Percentiles rank a stretch among this genome's conserved stretches.
Evolutionary conservation across 2,329 filamentous ascomycete species (phyloP).

Genomic region (Aspergillus tanneri): DNA sequence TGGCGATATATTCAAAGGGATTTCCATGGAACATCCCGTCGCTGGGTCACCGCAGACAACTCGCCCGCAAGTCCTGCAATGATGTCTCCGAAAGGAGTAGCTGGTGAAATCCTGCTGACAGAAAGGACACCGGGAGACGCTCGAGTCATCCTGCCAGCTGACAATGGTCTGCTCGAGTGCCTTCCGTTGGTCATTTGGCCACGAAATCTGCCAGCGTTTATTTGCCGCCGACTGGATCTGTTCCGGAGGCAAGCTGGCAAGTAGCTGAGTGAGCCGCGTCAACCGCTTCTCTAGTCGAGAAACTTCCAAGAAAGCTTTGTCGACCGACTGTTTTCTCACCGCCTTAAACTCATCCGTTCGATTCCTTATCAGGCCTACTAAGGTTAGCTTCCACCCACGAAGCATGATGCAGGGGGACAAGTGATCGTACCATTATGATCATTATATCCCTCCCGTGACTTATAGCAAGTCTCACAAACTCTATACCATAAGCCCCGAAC

Average conservation of each 20-base stretch:
- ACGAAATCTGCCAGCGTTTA: constrained; percentile 54
- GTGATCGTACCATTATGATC: constrained; percentile 69
- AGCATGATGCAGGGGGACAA: background rate
- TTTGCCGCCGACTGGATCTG: constrained; percentile 53
- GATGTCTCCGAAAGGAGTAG: constrained; percentile 89
- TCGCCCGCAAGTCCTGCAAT: constrained; percentile 88
- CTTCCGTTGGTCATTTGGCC: constrained; percentile 74
- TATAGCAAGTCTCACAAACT: constrained; percentile 99
- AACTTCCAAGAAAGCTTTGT: constrained; percentile 82
- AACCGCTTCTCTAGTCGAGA: constrained; percentile 87
- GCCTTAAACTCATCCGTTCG: constrained; percentile 69
- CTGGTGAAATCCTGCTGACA: constrained; percentile 94
- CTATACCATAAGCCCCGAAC: constrained; percentile 88
- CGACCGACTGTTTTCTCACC: constrained; percentile 73
- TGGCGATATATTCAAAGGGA: constrained; percentile 73
- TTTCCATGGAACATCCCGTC: constrained; percentile 80
- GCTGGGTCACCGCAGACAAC: constrained; percentile 87
- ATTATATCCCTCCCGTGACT: constrained; percentile 92
- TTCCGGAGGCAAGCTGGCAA: constrained; percentile 73
- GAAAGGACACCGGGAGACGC: constrained; percentile 79
- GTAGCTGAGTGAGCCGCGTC: constrained; percentile 80
- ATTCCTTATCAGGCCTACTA: constrained; percentile 62
- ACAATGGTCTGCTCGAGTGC: constrained; percentile 86
- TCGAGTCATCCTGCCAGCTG: constrained; percentile 88
- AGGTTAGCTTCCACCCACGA: constrained; percentile 7